Evolutionary conservation across 306 rosid species (phyloP).

Genomic region (cucumber (Cucumis sativus)): Cucumber_9930_V3 NC_026657.2:17738001-17738500

Average conservation of each 20-base stretch:
- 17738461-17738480: conserved; percentile 6
- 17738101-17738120: no score
- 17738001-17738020: no score
- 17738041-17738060: no score
- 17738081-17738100: no score
- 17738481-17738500: background rate
- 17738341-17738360: conserved; percentile 15
- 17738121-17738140: background rate
- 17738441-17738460: conserved; percentile 65
- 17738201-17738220: conserved; percentile 87
- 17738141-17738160: background rate
- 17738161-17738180: background rate
- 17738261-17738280: conserved; percentile 52
- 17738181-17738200: conserved; percentile 69
- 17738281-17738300: conserved; percentile 41
- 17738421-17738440: conserved; percentile 67
- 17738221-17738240: conserved; percentile 50
- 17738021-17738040: no score
- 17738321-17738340: conserved; percentile 28
- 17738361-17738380: conserved; percentile 24
- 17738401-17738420: conserved; percentile 90
- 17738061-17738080: no score
- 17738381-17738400: conserved; percentile 62
- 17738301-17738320: conserved; percentile 93
- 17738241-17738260: conserved; percentile 67